phyloP scores from a whole-genome alignment of 345 rosid genomes.

The Eucalyptus pauciflora region DNA sequence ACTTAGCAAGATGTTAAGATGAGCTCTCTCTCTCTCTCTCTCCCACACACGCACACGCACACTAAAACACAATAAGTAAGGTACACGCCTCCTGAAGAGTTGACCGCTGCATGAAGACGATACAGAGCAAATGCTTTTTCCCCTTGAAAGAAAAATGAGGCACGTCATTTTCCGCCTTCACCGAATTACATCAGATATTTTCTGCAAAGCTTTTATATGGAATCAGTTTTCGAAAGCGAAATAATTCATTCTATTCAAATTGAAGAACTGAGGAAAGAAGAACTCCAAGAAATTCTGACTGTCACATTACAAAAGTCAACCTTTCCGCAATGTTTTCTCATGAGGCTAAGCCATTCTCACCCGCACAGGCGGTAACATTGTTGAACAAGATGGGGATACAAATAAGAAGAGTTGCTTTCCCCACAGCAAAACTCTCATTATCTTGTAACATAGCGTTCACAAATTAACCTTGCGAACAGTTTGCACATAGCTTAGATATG shows the following conservation, averaged over 20 bases:
- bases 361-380: neutral
- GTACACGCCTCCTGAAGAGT: neutral
- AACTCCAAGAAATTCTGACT: neutral
- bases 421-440: neutral
- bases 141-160: neutral
- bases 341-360: neutral
- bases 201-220: neutral
- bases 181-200: neutral
- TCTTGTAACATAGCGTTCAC: neutral
- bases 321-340: neutral
- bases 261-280: neutral
- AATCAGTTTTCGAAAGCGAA: neutral
- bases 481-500: neutral
- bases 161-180: neutral
- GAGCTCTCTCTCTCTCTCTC: neutral
- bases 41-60: accelerated
- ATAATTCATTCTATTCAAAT: neutral
- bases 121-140: neutral
- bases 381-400: neutral
- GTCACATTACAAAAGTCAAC: neutral
- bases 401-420: neutral
- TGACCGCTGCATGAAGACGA: neutral
- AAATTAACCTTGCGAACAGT: neutral
- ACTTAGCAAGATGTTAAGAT: neutral
- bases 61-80: neutral